phyloP scores from a whole-genome alignment of 1,284 basidiomycete genomes.

The Fomitopsis pinicola region DNA sequence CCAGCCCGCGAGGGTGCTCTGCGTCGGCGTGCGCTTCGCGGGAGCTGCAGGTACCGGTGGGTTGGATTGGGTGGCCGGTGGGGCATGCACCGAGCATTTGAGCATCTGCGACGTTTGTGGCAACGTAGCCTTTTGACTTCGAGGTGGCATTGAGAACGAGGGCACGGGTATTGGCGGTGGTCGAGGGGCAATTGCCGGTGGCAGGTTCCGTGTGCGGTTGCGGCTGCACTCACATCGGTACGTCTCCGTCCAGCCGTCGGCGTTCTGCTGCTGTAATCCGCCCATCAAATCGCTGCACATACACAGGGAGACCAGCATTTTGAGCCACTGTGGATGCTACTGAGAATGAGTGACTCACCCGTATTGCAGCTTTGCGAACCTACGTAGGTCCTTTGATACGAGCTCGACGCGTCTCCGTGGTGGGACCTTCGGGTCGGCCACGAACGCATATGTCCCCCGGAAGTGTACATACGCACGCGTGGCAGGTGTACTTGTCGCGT shows the following conservation, averaged over 20 bases:
- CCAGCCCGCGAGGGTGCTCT: slow-evolving; percentile 15
- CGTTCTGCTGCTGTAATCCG: not conserved
- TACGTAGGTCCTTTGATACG: slow-evolving; percentile 9
- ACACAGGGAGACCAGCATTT: not conserved
- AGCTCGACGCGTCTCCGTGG: slow-evolving; percentile 8
- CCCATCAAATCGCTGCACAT: not conserved
- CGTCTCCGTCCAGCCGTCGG: slow-evolving; percentile 5
- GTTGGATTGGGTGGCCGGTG: not conserved
- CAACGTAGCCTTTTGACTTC: not conserved
- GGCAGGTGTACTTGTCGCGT: not conserved
- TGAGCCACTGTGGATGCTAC: not conserved
- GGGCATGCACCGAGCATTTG: not conserved
- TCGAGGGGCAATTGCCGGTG: not conserved
- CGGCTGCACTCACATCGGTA: slow-evolving; percentile 11
- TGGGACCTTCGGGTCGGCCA: slow-evolving; percentile 16
- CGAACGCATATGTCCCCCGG: slow-evolving; percentile 17
- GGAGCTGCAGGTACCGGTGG: not conserved
- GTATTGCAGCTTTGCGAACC: slow-evolving; percentile 10
- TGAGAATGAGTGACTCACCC: slow-evolving; percentile 11
- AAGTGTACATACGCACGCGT: slow-evolving; percentile 8
- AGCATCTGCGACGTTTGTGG: not conserved
- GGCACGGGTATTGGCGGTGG: not conserved
- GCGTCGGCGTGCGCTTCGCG: slow-evolving; percentile 10
- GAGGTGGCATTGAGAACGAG: not conserved
- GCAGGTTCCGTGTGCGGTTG: not conserved